Base-by-base conservation (phyloP, 208 protist species). In the Wallacemonas sp. region DNA sequence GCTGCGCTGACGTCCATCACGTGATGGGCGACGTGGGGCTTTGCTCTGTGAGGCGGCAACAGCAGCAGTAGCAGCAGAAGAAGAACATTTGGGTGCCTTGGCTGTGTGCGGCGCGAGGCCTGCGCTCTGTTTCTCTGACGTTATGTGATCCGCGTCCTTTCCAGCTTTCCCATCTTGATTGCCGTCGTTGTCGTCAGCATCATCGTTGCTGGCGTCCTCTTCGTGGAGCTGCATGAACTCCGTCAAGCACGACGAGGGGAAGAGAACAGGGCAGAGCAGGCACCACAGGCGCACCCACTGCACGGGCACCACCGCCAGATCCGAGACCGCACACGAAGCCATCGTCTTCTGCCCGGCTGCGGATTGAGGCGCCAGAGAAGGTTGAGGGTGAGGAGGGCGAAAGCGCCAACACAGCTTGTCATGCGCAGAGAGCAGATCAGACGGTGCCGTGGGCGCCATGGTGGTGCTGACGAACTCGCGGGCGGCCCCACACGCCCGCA, bases 221-320 rank as follows among this genome's bases (percentile, higher is more conserved):
- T 49, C 41, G 16, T 58, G 52, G 2, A 58, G 32, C 21, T 33
- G 34, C 52, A 58, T 58, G 52, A 58, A 58, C 52, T 58, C 52
- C 9, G 52, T 14, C 52, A 58, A 38, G 21, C 52, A 58, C 30
- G 68, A 71, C 27, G 56, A 70, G 33, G 75, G 79, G 48, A 91
- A 91, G 21, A 91, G 38, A 17, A 74, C 60, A 1, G 58, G 76
- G 23, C 79, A 81, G 23, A 91, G 61, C 11, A 81, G 47, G 44
- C 80, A 49, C 85, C 85, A 91, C 67, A 91, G 44, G 0, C 81
- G 68, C 61, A 91, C 73, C 58, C 65, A 76, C 19, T 74, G 36
- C 43, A 78, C 41, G 11, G 81, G 79, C 21, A 91, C 58, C 16
- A 83, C 48, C 11, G 78, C 65, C 4, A 86, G n/a, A 23, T 62